Evolutionary conservation across 257 asterid genomes (phyloP).

Genomic region (Craterostigma plantagineum): DNA sequence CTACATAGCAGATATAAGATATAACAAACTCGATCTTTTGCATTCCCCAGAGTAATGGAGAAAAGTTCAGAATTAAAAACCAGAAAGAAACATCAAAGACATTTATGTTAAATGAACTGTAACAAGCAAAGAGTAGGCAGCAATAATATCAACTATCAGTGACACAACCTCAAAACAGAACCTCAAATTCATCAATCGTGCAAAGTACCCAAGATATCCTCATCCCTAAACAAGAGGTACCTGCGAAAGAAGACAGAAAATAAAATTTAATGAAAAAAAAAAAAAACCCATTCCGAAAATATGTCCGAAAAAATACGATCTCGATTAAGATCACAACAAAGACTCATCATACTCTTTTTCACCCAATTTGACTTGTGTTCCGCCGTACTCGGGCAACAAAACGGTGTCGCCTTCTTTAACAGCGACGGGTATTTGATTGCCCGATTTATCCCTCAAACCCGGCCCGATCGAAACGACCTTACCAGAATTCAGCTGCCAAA

Average conservation of each 20-base stretch:
- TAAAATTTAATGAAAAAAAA: conserved; percentile 4
- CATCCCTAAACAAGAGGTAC: conserved; percentile 48
- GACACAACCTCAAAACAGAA: neutral
- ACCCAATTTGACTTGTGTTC: conserved; percentile 69
- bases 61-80: no score
- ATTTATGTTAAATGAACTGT: no score
- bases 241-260: conserved; percentile 15
- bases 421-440: conserved; percentile 48
- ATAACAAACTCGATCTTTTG: no score
- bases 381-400: conserved; percentile 86
- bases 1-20: no score
- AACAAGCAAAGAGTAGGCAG: no score
- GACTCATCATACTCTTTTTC: conserved; percentile 78
- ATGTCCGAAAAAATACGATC: neutral
- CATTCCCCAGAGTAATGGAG: no score
- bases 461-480: conserved; percentile 78
- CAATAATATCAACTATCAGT: no score
- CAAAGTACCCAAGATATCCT: conserved; percentile 46
- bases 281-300: neutral
- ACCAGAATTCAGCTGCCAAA: conserved; percentile 61
- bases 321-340: neutral
- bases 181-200: conserved; percentile 31
- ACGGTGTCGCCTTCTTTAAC: conserved; percentile 88
- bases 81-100: no score
- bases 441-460: conserved; percentile 41